Evolutionary conservation across 306 rosid genomes (phyloP), one percentile per base, ranked within the genome.

Genomic region (Castanopsis chinensis): DNA sequence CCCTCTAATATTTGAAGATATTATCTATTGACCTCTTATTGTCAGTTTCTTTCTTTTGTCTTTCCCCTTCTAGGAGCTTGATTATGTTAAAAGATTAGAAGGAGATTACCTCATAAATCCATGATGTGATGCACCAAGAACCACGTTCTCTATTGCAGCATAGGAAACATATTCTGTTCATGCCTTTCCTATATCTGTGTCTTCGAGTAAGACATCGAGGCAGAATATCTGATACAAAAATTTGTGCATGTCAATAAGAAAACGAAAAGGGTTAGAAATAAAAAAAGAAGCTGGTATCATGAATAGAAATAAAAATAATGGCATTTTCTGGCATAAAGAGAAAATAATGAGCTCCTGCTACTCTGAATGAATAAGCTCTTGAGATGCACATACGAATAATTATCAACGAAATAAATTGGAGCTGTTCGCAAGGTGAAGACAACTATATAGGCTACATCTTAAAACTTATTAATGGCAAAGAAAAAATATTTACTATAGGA

Each of bases 181-280:
- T 49, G 92, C 96, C 85, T 88, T 93, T 21, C 78, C 91, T 25
- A 91, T 71, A 80, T 96, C 99, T 3, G 83, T 69, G 86, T 91
- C 98, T 84, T 96, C 96, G 28, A 96, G 90, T 64, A 91, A 77
- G 78, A 96, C 84, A 79, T 96, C 98, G 33, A 96, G 92, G 82
- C 98, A 91, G 37, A 85, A 86, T 83, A 96, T 90, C 99, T 96
- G 83, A 69, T 4, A 43, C 61, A 76, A 28, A 63, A 23, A 54
- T 27, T 30, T 20, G 56, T 58, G 49, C 17, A 5, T 51, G 35
- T 53, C 33, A 73, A 64, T 6, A 2, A 52, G 0, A 33, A 18
- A 68, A 33, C 5, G 13, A 15, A 33, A 25, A 30, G 12, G 4
- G 49, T 3, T 33, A 19, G 33, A 37, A 70, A 51, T 0, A 43